A percentile compares a stretch with the other conserved stretches of the same genome.
phyloP scores from a whole-genome alignment of 1,284 basidiomycete species.

The Stygiomarasmius scandens region DNA sequence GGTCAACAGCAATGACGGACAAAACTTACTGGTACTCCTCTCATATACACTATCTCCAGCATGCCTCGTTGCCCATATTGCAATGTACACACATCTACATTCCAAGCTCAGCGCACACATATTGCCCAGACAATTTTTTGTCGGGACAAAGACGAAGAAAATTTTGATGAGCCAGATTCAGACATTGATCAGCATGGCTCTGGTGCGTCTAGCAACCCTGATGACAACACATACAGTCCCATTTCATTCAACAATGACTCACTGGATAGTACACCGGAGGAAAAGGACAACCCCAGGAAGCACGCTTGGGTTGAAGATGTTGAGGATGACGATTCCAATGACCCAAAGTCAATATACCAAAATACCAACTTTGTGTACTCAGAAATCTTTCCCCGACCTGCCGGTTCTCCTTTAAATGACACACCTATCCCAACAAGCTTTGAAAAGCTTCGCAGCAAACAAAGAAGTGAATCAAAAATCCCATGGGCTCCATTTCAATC shows the following conservation, averaged over 20 bases:
- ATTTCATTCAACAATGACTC: not conserved
- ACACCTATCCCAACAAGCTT: slow-evolving; percentile 14
- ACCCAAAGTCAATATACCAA: not conserved
- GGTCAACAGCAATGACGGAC: too few relatives aligned
- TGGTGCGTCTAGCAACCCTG: too few relatives aligned
- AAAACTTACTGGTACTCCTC: too few relatives aligned
- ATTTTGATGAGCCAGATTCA: not conserved
- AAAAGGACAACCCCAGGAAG: not conserved
- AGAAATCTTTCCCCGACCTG: not conserved
- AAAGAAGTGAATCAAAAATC: not conserved
- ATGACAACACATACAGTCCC: not conserved
- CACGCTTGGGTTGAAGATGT: not conserved
- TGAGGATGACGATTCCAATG: not conserved
- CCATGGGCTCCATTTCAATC: slow-evolving; percentile 26
- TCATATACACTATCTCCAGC: too few relatives aligned
- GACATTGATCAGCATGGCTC: not conserved
- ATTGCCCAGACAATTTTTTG: not conserved
- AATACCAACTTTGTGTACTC: not conserved
- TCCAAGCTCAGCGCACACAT: not conserved
- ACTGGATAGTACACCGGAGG: not conserved
- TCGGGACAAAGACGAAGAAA: not conserved
- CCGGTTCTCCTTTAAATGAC: not conserved
- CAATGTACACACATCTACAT: too few relatives aligned
- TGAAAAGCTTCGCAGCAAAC: slow-evolving; percentile 12
- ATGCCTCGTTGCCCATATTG: too few relatives aligned